Conservation (phyloP, 768 basidiomycete species). For the Hericium alpestre region DNA sequence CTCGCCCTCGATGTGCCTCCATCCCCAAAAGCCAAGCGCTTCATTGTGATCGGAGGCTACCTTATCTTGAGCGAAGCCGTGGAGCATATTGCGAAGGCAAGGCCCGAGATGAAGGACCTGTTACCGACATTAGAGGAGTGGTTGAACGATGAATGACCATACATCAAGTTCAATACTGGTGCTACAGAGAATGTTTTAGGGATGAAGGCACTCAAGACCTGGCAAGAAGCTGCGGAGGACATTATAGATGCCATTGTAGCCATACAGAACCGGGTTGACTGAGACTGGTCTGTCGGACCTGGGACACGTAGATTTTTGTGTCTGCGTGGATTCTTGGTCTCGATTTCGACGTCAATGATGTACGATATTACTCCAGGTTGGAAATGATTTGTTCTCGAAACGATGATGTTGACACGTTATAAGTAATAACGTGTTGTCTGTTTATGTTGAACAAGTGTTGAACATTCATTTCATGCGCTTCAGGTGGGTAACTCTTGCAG, state of each 20-base stretch:
- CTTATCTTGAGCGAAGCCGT: constrained; percentile 19
- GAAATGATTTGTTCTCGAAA: too few species aligned
- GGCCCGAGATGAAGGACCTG: constrained; percentile 17
- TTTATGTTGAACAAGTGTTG: too few species aligned
- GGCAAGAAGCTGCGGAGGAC: background rate
- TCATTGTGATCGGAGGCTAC: constrained; percentile 15
- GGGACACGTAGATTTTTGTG: background rate
- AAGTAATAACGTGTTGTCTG: too few species aligned
- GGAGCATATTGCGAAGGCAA: constrained; percentile 11
- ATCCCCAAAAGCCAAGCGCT: constrained; percentile 7
- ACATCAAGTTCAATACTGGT: background rate
- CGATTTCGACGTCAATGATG: too few species aligned
- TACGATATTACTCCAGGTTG: too few species aligned
- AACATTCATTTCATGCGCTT: too few species aligned
- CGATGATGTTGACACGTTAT: too few species aligned
- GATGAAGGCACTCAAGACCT: background rate
- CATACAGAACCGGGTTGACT: background rate
- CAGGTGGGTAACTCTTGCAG: too few species aligned
- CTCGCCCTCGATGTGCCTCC: constrained; percentile 11
- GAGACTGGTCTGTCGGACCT: background rate
- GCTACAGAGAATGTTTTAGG: background rate
- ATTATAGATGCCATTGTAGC: background rate
- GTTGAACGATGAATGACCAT: background rate
- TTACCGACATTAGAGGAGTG: constrained; percentile 4
- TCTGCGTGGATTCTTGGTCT: too few species aligned